Conservation (phyloP, 805 yeast genomes). For the Citeromyces nyonsensis region DNA sequence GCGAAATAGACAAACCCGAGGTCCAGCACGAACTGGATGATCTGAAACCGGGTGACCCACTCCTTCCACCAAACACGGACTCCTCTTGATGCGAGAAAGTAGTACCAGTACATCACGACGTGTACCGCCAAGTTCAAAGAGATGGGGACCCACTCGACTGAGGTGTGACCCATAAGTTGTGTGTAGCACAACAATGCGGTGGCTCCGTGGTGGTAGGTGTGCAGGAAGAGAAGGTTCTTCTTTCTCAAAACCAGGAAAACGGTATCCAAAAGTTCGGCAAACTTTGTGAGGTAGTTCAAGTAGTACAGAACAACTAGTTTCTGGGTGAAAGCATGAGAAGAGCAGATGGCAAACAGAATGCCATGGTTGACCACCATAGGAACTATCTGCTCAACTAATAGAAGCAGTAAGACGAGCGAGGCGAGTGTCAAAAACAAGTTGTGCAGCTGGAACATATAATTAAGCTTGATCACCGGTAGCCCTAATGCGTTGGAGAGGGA, state of each 20-base stretch:
- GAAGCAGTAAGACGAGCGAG: slow-evolving; percentile 49
- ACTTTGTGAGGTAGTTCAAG: slow-evolving; percentile 84
- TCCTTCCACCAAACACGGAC: slow-evolving; percentile 98
- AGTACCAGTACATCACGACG: slow-evolving; percentile 96
- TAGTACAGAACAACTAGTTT: slow-evolving; percentile 75
- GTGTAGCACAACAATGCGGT: slow-evolving; percentile 91
- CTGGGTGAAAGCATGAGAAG: slow-evolving; percentile 66
- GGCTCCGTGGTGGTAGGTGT: slow-evolving; percentile 96
- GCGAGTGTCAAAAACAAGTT: slow-evolving; percentile 59
- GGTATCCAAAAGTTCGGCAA: slow-evolving; percentile 80
- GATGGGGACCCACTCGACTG: slow-evolving; percentile 94
- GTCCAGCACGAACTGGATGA: slow-evolving; percentile 83
- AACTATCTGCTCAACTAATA: slow-evolving; percentile 71
- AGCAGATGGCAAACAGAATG: slow-evolving; percentile 70
- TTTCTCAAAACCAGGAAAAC: slow-evolving; percentile 81
- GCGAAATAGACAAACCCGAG: slow-evolving; percentile 87
- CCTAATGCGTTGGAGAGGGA: slow-evolving; percentile 31
- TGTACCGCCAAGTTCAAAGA: slow-evolving; percentile 81
- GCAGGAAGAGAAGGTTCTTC: slow-evolving; percentile 84
- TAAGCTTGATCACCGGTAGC: slow-evolving; percentile 57
- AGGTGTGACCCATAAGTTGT: slow-evolving; percentile 77
- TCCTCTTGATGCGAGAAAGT: slow-evolving; percentile 84
- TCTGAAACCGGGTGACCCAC: slow-evolving; percentile 96
- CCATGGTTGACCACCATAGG: slow-evolving; percentile 72
- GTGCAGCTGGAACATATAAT: slow-evolving; percentile 70